Evolutionary conservation across 2,329 filamentous ascomycete species (phyloP).

Genomic region (Sporothrix mexicana): DNA sequence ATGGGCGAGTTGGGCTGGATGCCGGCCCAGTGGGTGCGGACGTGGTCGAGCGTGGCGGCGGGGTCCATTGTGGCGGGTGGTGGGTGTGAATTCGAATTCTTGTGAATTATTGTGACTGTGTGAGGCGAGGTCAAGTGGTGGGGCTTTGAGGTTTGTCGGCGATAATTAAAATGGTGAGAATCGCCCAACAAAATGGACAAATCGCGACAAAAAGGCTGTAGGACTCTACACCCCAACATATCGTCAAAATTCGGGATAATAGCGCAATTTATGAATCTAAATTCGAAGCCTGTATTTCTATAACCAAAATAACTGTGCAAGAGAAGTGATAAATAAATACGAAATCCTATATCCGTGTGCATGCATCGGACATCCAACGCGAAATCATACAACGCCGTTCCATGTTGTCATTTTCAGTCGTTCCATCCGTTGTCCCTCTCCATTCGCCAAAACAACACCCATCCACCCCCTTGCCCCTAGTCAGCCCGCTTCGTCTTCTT

Average conservation of each 20-base stretch:
- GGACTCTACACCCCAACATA: background rate
- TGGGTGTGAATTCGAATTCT: background rate
- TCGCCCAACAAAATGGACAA: slow-evolving; percentile 7
- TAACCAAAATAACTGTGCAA: background rate
- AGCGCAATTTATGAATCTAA: background rate
- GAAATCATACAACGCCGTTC: no score
- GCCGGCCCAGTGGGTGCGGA: slow-evolving; percentile 44
- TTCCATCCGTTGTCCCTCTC: no score
- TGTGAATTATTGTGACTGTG: background rate
- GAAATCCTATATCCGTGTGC: no score
- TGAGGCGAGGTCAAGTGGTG: background rate
- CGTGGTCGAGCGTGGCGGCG: slow-evolving; percentile 38
- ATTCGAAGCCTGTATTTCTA: no score
- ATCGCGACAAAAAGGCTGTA: background rate
- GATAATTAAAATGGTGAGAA: background rate
- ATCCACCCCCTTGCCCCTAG: background rate
- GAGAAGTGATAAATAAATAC: background rate
- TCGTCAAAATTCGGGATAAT: background rate
- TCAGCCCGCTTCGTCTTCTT: slow-evolving; percentile 15
- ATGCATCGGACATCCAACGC: no score
- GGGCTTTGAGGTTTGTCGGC: background rate
- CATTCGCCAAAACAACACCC: background rate
- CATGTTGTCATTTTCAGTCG: no score
- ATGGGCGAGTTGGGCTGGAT: slow-evolving; percentile 57
- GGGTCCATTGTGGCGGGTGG: background rate